Base-by-base conservation (phyloP, 2,329 filamentous ascomycete species). In the Fusarium robinianum region DNA sequence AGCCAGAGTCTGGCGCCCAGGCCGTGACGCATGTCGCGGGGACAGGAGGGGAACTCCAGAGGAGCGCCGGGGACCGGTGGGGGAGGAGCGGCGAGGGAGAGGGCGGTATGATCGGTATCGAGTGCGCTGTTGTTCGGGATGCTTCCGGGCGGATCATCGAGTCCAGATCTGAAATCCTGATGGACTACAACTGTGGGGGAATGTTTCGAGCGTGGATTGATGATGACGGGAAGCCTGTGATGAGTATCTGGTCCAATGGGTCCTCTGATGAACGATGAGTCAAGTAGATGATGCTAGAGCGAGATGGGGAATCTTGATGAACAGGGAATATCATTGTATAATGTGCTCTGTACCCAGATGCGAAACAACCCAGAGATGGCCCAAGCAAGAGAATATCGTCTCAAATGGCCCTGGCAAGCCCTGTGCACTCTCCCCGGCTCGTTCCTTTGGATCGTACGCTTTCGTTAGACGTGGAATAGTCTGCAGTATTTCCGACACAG, bases 121-220 rank as follows among this genome's bases (percentile, higher is more conserved):
- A 90, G 60, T 66, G 79, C 15, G 73, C 73, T 0, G 67, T 79
- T 2, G 70, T 76, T 8, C 63, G 67, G 3, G 71, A 78, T 46
- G 67, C 54, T 4, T 58, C 70, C n/a, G 74, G 75, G 0, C 54
- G 55, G n/a, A 58, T 73, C 5, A 62, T 77, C 2, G 68, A 69
- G 2, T 64, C 67, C 2, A 60, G 70, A 10, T 72, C 71, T 2
- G 73, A 78, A 37, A 75, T 95, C 5, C 70, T 91, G 11, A 86
- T 84, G 64, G 87, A 91, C 58, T 90, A 85, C 64, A 95, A 96
- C 63, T 94, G 87, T 57, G 87, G 84, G 5, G 90, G 90, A 1
- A 91, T 96, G 87, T 94, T 90, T 62, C 78, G 90, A 14, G 89
- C 88, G 1, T 92, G 86, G 78, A 71, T 87, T 14, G 79, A 88